Base-by-base conservation (phyloP, 2,329 filamentous ascomycete species). In the Grosmannia huntii region DNA sequence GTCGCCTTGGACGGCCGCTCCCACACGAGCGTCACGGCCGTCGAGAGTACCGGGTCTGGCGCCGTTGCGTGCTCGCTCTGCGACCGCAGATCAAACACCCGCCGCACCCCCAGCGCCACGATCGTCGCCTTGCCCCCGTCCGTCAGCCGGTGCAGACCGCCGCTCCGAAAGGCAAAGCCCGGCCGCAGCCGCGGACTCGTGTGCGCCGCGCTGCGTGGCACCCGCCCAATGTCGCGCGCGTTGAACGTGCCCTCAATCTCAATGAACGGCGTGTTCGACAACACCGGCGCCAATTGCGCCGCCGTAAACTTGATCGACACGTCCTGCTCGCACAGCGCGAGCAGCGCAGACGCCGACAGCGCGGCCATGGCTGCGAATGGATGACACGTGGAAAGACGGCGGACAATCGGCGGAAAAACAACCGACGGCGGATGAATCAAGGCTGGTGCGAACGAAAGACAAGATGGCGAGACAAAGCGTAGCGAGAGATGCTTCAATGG, bases 31-130 rank as follows among this genome's bases (percentile, higher is more conserved):
- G 71, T 75, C 60, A 76, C 71, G n/a, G 77, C 68, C 2, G 75
- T 74, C 0, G 67, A 62, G n/a, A 78, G 62, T 1, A 61, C 65
- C 4, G 77, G 77, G 60, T 77, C 76, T 0, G 76, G 76, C n/a
- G 65, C 66, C 2, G 58, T 51, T 12, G 61, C 64, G 56, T 75
- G 74, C 68, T 82, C 79, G 36, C 63, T 61, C 10, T 68, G 66
- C 49, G 73, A 75, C 49, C 79, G 73, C 58, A 82, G 68, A 66
- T 82, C 80, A 64, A 80, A 81, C 55, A 82, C 64, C 58, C 71
- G 72, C 59, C 68, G 70, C 52, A 80, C 66, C 53, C 68, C 66
- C 6, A 75, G 68, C 57, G 70, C 67, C 21, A 63, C 64, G 7
- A 79, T 63, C 64, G 70, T 71, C 6, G 70, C 70, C 58, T 66